Evolutionary conservation across 2,329 filamentous ascomycete genomes (phyloP), one percentile per base, ranked within the genome.

Genomic region (Ophioceras dolichostomum): DNA sequence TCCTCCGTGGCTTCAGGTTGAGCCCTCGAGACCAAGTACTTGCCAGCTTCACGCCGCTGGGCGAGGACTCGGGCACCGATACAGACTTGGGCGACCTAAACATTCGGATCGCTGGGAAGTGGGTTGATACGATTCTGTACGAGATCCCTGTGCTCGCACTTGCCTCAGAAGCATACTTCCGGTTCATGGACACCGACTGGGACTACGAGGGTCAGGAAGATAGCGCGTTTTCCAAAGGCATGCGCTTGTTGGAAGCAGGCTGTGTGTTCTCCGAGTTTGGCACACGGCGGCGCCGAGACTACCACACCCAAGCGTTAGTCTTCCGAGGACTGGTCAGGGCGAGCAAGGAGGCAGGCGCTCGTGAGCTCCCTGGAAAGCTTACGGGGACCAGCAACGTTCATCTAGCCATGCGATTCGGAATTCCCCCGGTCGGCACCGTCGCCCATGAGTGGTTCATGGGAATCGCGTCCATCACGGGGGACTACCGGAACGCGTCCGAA

Each of bases 371-470:
- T 2, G 88, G 89, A 9, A 81, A 78, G 54, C 68, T 96, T 33
- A 75, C 80, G 0, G 91, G 91, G 10, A 94, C 89, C 1, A 96
- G 88, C 58, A 98, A 98, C 52, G 91, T 98, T 4, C 89, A 96
- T 56, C 76, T 98, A 46, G 91, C 91, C 10, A 94, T 94, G 86
- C 82, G 86, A 50, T 89, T 94, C 59, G 78, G 76, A 32, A 76
- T 95, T 32, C 64, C 76, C 4, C 87, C 91, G 0, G 74, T 96
- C 10, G 91, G 91, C 5, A 98, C 91, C 0, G 73, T 77, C 2
- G 91, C 91, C 1, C 91, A 98, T 53, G 91, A 98, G 61, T 98
- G 91, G 91, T 96, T 95, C 65, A 98, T 98, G 91, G 88, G 86
- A 30, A 89, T 94, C 44, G 91, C 91, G 1, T 88, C 91, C 28